Base-by-base conservation (phyloP, 306 rosid genomes). In the Cicer chorassanicum region DNA sequence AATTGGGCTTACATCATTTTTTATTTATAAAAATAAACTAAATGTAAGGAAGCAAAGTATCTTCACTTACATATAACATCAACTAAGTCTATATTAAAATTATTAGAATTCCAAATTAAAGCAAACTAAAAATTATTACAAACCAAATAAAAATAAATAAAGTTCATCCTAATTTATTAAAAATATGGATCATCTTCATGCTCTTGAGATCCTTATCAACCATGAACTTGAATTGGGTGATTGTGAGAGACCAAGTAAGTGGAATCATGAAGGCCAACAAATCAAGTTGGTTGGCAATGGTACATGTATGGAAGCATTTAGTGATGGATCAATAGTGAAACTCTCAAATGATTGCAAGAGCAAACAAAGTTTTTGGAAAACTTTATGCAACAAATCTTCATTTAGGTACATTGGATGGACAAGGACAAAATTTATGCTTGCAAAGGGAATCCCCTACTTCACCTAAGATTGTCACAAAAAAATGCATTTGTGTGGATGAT, bases 401-500 rank as follows among this genome's bases (percentile, higher is more conserved):
- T 46, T 80, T 85, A 50, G 79, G 70, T 21, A 62, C 81, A 8
- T 7, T 53, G 10, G 68, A 68, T 63, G 65, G 41, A 39, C 29
- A 46, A 0, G 84, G 75, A 1, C 43, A 79, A 4, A 14, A 14
- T 5, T 9, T 80, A 12, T 82, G 85, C 70, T 38, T 83, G 56
- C 57, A 83, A 41, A 74, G 15, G 6, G 51, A 80, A 69, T 42
- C 76, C 3, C 5, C 36, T 11, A 56, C 15, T 10, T 85, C 81
- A 0, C 9, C 75, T 18, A 24, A 34, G 71, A 66, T 83, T 51
- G 74, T 81, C 19, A 76, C 77, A 6, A 81, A 21, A 1, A 78
- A 14, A 43, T 83, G 87, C 67, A 81, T 83, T 11, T 81, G 87
- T 54, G 63, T 74, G 1, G 73, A 39, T 65, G 67, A 82, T 12